These are phyloP conservation scores for Colletotrichum higginsianum DNA, from an alignment of 2,329 filamentous ascomycete species.

Conservation along the genomic window DNA sequence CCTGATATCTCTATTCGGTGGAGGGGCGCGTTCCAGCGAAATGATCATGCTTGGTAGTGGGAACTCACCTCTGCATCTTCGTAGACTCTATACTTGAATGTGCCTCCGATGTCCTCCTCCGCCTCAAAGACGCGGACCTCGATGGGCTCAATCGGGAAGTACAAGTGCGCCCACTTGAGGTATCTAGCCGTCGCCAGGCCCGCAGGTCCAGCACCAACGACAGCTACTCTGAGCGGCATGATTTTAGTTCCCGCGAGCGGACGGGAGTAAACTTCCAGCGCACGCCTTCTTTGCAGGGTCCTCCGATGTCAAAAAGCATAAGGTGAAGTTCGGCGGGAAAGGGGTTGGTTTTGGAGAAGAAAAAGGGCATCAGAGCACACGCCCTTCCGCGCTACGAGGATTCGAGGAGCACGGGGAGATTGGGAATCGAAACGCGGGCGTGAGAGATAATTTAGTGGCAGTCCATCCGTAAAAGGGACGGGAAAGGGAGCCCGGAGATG, in stretches of 20 bases:
- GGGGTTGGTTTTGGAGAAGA: no score
- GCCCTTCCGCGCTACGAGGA: slow-evolving; percentile 22
- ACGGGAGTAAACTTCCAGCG: not conserved
- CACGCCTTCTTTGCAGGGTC: slow-evolving; percentile 21
- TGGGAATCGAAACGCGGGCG: not conserved
- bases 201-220: slow-evolving; percentile 61
- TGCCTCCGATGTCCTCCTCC: slow-evolving; percentile 61
- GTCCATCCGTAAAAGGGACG: not conserved
- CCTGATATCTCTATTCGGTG: not conserved
- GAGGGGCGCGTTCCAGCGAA: not conserved
- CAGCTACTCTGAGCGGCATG: slow-evolving; percentile 51
- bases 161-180: slow-evolving; percentile 57
- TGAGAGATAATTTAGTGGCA: not conserved
- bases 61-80: slow-evolving; percentile 59
- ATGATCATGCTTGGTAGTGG: not conserved
- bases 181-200: slow-evolving; percentile 61
- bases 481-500: slow-evolving; percentile 7
- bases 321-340: not conserved
- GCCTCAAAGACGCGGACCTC: slow-evolving; percentile 62
- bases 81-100: slow-evolving; percentile 63
- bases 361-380: not conserved
- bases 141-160: slow-evolving; percentile 56
- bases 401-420: slow-evolving; percentile 2
- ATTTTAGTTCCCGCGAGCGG: not conserved
- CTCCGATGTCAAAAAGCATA: slow-evolving; percentile 30